Evolutionary conservation across 1,139 yeast genomes (phyloP).

Genomic region (Kluyveromyces sp.): DNA sequence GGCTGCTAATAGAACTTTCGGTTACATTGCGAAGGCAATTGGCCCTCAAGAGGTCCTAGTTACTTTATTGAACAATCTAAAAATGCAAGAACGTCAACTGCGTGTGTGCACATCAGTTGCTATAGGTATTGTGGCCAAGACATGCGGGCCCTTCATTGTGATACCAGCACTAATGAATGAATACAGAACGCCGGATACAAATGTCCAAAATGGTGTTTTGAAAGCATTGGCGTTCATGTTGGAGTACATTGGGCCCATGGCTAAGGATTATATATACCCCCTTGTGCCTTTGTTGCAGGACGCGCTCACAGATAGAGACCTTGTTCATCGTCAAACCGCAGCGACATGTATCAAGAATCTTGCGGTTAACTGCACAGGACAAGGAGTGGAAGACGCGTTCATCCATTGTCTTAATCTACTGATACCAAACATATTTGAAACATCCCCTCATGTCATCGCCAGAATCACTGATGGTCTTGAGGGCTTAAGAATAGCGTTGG

Average conservation of each 20-base stretch:
- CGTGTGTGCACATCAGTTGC: constrained; percentile 98
- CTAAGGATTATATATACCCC: constrained; percentile 77
- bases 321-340: constrained; percentile 93
- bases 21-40: constrained; percentile 81
- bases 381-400: constrained; percentile 68
- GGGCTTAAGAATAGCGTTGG: constrained; percentile 64
- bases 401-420: constrained; percentile 68
- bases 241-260: constrained; percentile 82
- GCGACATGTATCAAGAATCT: constrained; percentile 81
- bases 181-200: constrained; percentile 84
- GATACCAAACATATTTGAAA: constrained; percentile 81
- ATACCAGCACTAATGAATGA: constrained; percentile 97
- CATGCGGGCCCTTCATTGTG: constrained; percentile 89
- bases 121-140: constrained; percentile 91
- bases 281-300: constrained; percentile 79
- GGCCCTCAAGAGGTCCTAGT: constrained; percentile 96
- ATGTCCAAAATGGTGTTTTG: constrained; percentile 92
- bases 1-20: constrained; percentile 88
- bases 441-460: constrained; percentile 88
- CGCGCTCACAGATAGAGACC: constrained; percentile 85
- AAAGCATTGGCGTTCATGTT: constrained; percentile 90
- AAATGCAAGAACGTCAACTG: constrained; percentile 92
- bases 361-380: constrained; percentile 72
- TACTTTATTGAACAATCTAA: constrained; percentile 71
- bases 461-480: constrained; percentile 79